These are phyloP conservation scores for Cavenderia fasciculata DNA, from an alignment of 78 protist genomes.

Conservation along the genomic window DNA sequence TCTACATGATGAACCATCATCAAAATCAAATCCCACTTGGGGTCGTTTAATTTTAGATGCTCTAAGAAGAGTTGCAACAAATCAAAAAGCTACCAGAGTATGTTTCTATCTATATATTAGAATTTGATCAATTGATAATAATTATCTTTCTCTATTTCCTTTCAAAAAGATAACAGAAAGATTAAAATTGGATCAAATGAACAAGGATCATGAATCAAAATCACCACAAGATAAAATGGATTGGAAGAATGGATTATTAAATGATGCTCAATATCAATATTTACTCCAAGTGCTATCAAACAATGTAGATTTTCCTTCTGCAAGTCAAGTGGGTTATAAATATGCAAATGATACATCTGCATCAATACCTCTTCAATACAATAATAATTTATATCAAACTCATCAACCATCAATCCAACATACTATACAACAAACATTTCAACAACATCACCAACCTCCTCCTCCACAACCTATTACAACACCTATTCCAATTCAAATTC, in stretches of 20 bases:
- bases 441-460: too few relatives aligned
- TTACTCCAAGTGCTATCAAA: constrained; percentile 27
- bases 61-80: constrained; percentile 44
- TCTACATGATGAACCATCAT: constrained; percentile 65
- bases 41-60: constrained; percentile 57
- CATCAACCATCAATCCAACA: too few relatives aligned
- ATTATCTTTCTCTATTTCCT: neutral
- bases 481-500: too few relatives aligned
- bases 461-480: too few relatives aligned
- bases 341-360: too few relatives aligned
- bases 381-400: too few relatives aligned
- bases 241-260: constrained; percentile 56
- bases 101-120: neutral
- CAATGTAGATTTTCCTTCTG: constrained; percentile 13
- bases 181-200: constrained; percentile 51
- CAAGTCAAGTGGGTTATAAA: too few relatives aligned
- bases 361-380: too few relatives aligned
- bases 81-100: constrained; percentile 54
- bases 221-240: constrained; percentile 40
- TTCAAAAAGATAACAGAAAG: constrained; percentile 33
- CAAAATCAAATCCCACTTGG: constrained; percentile 66
- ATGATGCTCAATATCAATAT: constrained; percentile 45
- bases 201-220: constrained; percentile 51
- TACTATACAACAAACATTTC: too few relatives aligned
- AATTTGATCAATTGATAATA: neutral